Base-by-base conservation (phyloP, 257 asterid genomes). In the Cynanchum wilfordii region DNA sequence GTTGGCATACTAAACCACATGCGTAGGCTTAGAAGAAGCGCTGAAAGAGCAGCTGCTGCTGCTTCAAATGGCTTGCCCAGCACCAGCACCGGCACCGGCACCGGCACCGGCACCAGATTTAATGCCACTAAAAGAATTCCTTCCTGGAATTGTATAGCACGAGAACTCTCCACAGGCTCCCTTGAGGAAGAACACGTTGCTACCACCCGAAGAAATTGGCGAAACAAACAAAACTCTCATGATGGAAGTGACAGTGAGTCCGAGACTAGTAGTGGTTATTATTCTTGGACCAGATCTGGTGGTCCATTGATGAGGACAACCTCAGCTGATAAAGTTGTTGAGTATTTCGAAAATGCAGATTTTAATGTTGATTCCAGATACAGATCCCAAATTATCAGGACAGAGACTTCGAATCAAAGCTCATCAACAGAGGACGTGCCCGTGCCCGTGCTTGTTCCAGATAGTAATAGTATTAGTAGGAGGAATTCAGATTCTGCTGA, bases 281-380 rank as follows among this genome's bases (percentile, higher is more conserved):
- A 59, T 69, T 83, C 96, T 1, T 95, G 99, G 99, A 95, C 99
- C 0, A 84, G 92, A 73, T 84, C 96, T 1, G 99, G 99, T n/a
- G 99, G 99, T 33, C 99, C 98, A 0, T 75, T 95, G 87, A 95
- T 95, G 99, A 87, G 99, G 82, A 91, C 98, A 0, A 89, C 95
- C 50, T 95, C 99, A 0, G 90, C 99, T 0, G 98, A 95, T 75
- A 78, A 82, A 69, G 90, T 95, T 52, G 81, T 95, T 25, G 92
- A 95, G 82, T 91, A 80, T 69, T 92, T 94, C 16, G 96, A 91
- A 74, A 89, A 84, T 65, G 75, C 91, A 79, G 92, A 84, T 66
- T 54, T 50, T 7, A 87, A 79, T 57, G 8, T 42, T 42, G 47
- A 42, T 42, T 8, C 47, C 12, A 7, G 10, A 7, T 42, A 8